These are phyloP conservation scores for Physcomitrium patens DNA, from an alignment of 225 moss, liverwort and hornwort species.

Conservation along the genomic window DNA sequence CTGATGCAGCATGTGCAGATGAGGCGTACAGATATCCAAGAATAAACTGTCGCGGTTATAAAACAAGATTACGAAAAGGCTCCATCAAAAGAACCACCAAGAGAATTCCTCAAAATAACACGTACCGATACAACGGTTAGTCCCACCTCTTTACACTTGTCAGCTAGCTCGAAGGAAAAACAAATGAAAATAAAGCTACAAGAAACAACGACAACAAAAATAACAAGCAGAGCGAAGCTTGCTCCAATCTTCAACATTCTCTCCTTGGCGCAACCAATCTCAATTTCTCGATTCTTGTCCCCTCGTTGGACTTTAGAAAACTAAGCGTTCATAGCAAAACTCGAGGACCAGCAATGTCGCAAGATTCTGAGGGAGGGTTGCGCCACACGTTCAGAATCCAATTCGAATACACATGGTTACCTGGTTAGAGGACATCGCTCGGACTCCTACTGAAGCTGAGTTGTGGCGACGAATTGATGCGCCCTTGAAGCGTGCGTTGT, in stretches of 20 bases:
- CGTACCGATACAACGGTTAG: background rate
- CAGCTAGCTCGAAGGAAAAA: background rate
- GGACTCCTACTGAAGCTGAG: constrained; percentile 13
- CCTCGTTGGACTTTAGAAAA: background rate
- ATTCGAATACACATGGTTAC: constrained; percentile 17
- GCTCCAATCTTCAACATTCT: background rate
- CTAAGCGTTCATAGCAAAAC: background rate
- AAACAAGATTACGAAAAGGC: background rate
- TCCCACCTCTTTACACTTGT: background rate
- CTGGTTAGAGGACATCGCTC: constrained; percentile 28
- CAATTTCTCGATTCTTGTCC: background rate
- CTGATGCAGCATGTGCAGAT: background rate
- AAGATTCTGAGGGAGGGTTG: background rate
- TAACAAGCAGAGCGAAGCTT: background rate
- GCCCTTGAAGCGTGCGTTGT: background rate
- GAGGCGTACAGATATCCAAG: background rate
- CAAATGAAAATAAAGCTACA: too few species aligned
- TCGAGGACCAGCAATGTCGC: background rate
- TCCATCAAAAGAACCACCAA: background rate
- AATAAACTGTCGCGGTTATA: background rate
- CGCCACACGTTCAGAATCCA: background rate
- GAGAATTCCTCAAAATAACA: background rate
- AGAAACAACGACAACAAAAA: background rate
- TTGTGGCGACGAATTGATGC: background rate
- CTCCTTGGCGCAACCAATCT: background rate